Conservation (phyloP, 768 basidiomycete species). For the Tricholoma flavovirens region DNA sequence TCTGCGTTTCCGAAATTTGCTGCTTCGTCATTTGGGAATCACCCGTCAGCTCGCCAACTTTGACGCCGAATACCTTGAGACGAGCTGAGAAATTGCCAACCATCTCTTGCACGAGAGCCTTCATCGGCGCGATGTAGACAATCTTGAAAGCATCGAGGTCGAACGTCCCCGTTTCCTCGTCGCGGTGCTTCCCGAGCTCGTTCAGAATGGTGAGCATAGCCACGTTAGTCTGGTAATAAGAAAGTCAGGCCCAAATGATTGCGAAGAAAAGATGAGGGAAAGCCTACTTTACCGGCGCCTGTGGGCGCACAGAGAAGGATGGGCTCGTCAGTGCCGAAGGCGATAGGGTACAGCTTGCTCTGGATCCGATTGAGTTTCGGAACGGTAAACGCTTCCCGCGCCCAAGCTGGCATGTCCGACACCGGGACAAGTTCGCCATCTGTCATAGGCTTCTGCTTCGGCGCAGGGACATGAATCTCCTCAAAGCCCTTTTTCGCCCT, state of each 20-base stretch:
- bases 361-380: constrained; percentile 85
- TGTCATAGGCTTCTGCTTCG: constrained; percentile 64
- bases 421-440: constrained; percentile 71
- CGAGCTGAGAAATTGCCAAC: constrained; percentile 89
- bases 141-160: constrained; percentile 92
- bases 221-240: constrained; percentile 76
- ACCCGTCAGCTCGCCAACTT: constrained; percentile 92
- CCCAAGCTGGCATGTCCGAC: constrained; percentile 75
- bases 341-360: constrained; percentile 87
- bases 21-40: constrained; percentile 98
- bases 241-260: constrained; percentile 13
- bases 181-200: constrained; percentile 83
- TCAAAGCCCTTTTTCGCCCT: constrained; percentile 95
- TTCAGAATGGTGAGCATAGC: constrained; percentile 94
- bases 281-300: constrained; percentile 92
- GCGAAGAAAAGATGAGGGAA: background rate
- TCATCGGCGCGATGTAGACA: constrained; percentile 98
- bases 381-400: constrained; percentile 80
- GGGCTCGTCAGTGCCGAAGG: constrained; percentile 93
- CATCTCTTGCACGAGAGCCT: constrained; percentile 98
- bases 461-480: constrained; percentile 94
- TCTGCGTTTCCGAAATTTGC: constrained; percentile 94
- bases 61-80: constrained; percentile 64
- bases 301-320: constrained; percentile 96
- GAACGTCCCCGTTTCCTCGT: constrained; percentile 72